These are phyloP conservation scores for Venturia oleaginea DNA, from an alignment of 2,329 filamentous ascomycete species.

Conservation along the genomic window DNA sequence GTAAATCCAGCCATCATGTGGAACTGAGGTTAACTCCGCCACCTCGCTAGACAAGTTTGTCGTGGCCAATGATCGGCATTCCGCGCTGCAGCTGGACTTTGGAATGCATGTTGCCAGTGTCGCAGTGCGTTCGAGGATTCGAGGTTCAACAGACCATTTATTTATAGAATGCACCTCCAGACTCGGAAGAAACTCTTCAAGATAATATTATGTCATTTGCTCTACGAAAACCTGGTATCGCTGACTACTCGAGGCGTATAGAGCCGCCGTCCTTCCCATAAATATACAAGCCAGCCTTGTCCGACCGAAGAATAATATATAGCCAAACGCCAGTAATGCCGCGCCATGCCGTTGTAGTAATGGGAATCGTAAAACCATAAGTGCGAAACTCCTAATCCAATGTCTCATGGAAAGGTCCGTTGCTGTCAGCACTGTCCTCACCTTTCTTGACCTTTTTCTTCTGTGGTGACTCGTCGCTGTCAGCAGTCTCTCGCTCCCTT, in stretches of 20 bases:
- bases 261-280: not conserved
- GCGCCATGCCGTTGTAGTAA: not conserved
- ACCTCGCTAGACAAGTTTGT: not conserved
- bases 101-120: not conserved
- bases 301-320: not conserved
- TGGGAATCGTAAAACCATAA: not conserved
- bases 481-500: not conserved
- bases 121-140: not conserved
- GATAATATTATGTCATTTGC: no score
- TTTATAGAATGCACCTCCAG: no score
- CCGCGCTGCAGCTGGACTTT: not conserved
- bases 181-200: no score
- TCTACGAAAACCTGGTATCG: not conserved
- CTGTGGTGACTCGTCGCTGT: not conserved
- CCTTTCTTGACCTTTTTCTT: slow-evolving; percentile 4
- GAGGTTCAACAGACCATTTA: not conserved
- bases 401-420: not conserved
- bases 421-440: not conserved
- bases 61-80: not conserved
- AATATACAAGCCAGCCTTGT: not conserved
- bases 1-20: not conserved
- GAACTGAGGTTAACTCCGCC: not conserved
- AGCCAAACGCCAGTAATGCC: not conserved
- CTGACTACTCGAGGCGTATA: not conserved
- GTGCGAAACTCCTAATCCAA: not conserved